A percentile compares a stretch with the other conserved stretches of the same genome.
These are phyloP conservation scores for Microcos paniculata DNA, from an alignment of 345 rosid genomes.

Conservation along the genomic window DNA sequence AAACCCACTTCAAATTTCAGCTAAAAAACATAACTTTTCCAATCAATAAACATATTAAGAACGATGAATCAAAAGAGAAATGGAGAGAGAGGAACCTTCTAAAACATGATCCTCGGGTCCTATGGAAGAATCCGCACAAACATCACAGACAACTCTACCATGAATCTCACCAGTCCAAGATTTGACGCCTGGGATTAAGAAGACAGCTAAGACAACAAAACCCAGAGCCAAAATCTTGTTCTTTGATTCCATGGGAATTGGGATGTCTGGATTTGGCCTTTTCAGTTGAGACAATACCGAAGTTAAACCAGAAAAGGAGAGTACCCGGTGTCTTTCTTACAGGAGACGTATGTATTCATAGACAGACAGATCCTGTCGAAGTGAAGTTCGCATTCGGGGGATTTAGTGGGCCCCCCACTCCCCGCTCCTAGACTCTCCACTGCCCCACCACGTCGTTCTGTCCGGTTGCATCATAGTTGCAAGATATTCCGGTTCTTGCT, in stretches of 20 bases:
- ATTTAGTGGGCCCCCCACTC: background rate
- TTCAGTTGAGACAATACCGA: background rate
- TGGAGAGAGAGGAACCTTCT: slow-evolving; percentile 47
- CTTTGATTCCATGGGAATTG: slow-evolving; percentile 42
- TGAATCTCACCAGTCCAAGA: slow-evolving; percentile 96
- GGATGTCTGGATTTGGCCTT: background rate
- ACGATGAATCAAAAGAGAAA: background rate
- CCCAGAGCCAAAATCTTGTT: slow-evolving; percentile 32
- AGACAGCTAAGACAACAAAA: slow-evolving; percentile 29
- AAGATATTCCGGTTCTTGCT: background rate
- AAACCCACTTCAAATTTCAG: background rate
- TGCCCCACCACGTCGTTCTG: background rate
- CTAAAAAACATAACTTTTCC: background rate
- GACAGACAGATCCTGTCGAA: background rate
- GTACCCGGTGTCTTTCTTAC: background rate
- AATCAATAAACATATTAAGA: background rate
- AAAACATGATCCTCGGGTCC: slow-evolving; percentile 95
- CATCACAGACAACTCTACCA: slow-evolving; percentile 93
- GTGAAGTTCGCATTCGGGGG: background rate
- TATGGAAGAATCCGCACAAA: slow-evolving; percentile 82
- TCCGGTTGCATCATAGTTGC: background rate
- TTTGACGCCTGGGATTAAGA: slow-evolving; percentile 37
- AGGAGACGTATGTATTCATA: background rate
- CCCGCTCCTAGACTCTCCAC: background rate
- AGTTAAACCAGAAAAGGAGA: background rate